Conservation (phyloP, 2,329 filamentous ascomycete species). For the Escovopsis sp. region DNA sequence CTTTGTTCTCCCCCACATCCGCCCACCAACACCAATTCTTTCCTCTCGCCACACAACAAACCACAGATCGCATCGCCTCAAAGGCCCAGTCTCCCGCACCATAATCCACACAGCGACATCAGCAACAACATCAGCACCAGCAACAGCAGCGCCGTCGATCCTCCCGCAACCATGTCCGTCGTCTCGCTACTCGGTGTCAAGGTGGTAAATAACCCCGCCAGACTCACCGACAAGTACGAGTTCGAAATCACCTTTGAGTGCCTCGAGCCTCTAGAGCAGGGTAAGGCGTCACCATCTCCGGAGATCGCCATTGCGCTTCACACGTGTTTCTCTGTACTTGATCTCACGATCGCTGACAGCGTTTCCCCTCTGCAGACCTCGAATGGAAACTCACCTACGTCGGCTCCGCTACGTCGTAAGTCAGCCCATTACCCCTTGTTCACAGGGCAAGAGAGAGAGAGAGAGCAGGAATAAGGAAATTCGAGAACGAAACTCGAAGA, state of each 20-base stretch:
- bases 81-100: neutral
- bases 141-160: too few relatives aligned
- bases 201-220: constrained; percentile 92
- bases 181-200: constrained; percentile 92
- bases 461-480: neutral
- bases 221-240: constrained; percentile 83
- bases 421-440: constrained; percentile 12
- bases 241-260: constrained; percentile 99
- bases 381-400: constrained; percentile 99
- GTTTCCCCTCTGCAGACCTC: constrained; percentile 48
- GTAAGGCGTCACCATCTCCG: constrained; percentile 29
- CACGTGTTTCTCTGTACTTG: too few relatives aligned
- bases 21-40: neutral
- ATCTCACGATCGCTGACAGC: neutral
- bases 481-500: too few relatives aligned
- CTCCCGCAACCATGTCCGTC: constrained; percentile 58
- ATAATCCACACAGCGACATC: neutral
- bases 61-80: neutral
- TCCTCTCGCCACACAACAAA: neutral
- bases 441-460: constrained; percentile 10
- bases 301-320: too few relatives aligned
- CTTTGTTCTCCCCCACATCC: neutral
- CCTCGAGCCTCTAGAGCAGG: constrained; percentile 85
- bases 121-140: too few relatives aligned
- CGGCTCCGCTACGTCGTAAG: constrained; percentile 91